These are phyloP conservation scores for Allantophomopsis lycopodina DNA, from an alignment of 2,329 filamentous ascomycete species.

Conservation along the genomic window DNA sequence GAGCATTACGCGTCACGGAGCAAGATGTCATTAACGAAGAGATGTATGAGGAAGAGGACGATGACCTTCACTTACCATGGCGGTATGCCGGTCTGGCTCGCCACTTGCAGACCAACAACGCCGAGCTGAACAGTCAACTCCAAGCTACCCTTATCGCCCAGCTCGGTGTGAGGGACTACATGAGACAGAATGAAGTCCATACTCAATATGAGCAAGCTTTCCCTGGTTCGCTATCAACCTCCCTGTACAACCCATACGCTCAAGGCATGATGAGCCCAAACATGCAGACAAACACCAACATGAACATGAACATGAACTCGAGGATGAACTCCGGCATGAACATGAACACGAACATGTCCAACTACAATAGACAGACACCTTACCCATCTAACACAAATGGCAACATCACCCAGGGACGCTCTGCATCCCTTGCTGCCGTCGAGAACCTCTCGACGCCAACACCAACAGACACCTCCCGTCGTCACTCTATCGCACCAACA, in stretches of 20 bases:
- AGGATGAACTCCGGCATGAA: slow-evolving; percentile 5
- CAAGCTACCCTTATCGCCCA: slow-evolving; percentile 39
- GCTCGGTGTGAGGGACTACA: slow-evolving; percentile 36
- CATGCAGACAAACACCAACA: slow-evolving; percentile 12
- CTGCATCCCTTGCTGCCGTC: not conserved
- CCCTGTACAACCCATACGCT: slow-evolving; percentile 17
- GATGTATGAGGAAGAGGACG: slow-evolving; percentile 94
- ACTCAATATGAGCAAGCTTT: slow-evolving; percentile 10
- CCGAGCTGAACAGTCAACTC: slow-evolving; percentile 11
- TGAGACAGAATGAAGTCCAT: slow-evolving; percentile 27
- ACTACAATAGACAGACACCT: not conserved
- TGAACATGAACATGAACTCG: slow-evolving; percentile 7
- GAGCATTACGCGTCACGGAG: slow-evolving; percentile 67
- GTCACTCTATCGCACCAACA: not conserved
- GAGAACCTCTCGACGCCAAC: not conserved
- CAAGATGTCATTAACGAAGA: slow-evolving; percentile 82
- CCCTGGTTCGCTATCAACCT: slow-evolving; percentile 5
- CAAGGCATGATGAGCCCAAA: slow-evolving; percentile 18
- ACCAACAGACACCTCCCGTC: not conserved
- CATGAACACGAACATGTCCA: not conserved
- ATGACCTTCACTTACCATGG: slow-evolving; percentile 42
- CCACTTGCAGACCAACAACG: slow-evolving; percentile 6
- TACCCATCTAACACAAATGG: not conserved
- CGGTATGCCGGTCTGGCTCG: slow-evolving; percentile 31
- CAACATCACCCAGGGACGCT: not conserved